phyloP scores from a whole-genome alignment of 306 rosid genomes.

The Quercus rubra region DNA sequence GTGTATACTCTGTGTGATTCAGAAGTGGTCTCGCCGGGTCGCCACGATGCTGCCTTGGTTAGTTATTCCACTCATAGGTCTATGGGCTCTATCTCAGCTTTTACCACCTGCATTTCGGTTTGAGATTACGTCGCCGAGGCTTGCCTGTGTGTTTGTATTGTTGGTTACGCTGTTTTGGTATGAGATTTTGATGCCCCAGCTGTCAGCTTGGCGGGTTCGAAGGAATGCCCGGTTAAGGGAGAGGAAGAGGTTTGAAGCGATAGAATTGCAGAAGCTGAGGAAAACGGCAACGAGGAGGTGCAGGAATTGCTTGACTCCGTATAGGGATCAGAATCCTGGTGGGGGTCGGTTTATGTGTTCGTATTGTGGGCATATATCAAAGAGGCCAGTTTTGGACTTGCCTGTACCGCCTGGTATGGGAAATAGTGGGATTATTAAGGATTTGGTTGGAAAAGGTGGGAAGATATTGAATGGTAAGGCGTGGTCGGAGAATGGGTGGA shows the following conservation, averaged over 20 bases:
- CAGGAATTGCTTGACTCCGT: slow-evolving; percentile 84
- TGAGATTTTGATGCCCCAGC: slow-evolving; percentile 98
- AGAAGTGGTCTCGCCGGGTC: slow-evolving; percentile 99
- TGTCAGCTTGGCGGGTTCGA: slow-evolving; percentile 86
- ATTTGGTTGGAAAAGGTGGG: slow-evolving; percentile 83
- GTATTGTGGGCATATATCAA: slow-evolving; percentile 89
- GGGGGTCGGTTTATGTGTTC: slow-evolving; percentile 98
- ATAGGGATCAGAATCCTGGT: slow-evolving; percentile 97
- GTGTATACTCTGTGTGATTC: slow-evolving; percentile 99
- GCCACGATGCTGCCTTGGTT: slow-evolving; percentile 99
- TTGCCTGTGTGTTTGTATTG: slow-evolving; percentile 92
- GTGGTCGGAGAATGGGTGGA: slow-evolving; percentile 95
- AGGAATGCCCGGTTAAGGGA: slow-evolving; percentile 82
- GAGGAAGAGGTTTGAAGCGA: slow-evolving; percentile 84
- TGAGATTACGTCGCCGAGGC: slow-evolving; percentile 90
- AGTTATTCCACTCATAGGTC: slow-evolving; percentile 89
- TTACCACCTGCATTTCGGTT: slow-evolving; percentile 95
- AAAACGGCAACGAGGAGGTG: slow-evolving; percentile 88
- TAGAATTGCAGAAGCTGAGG: slow-evolving; percentile 88
- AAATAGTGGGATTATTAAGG: slow-evolving; percentile 65
- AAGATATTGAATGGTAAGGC: slow-evolving; percentile 79
- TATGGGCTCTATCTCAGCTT: slow-evolving; percentile 98
- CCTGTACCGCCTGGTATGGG: slow-evolving; percentile 74
- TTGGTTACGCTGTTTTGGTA: slow-evolving; percentile 97
- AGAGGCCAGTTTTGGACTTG: slow-evolving; percentile 91